Evolutionary conservation across 2,329 filamentous ascomycete species (phyloP), one percentile per base, ranked within the genome.

Genomic region (Calycina herbarum): DNA sequence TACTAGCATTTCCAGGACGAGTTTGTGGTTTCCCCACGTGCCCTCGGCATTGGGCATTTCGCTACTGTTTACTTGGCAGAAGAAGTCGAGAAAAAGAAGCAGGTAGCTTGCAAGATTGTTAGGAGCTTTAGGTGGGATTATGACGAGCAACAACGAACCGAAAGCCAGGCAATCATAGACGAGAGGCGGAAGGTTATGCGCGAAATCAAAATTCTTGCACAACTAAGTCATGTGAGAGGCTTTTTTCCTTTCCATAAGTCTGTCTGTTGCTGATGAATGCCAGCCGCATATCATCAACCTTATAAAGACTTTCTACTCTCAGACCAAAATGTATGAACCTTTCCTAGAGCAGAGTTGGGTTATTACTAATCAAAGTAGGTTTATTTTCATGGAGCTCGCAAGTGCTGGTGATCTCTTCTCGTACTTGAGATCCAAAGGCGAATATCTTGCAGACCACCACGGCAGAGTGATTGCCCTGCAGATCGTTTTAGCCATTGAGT

Each of bases 81-180:
- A 2, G 81, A 90, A 17, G 74, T 78, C 29, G 75, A 75, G 6
- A 85, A 83, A 0, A 79, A 81, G 45, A 82, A 81, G 64, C 90
- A 92, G 71, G 69, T 91, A 24, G 89, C 88, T 11, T 93, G 90
- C 79, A 92, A 93, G 71, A 76, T 91, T 8, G 79, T 42, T 7
- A 48, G n/a, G 27, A 42, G 29, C 27, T 15, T 54, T 24, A 31
- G 3, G 11, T 17, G 7, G 38, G 10, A 45, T 5, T n/a, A n/a
- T 27, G 38, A 45, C n/a, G 42, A 48, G 17, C 45, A 40, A 29
- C 17, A 4, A 40, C 59, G n/a, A 11, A 13, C 13, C 17, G 35
- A 31, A 35, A 29, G 31, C 27, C 27, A 17, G 27, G 27, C 27
- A 29, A 10, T 7, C 6, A 15, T 70, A 68, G n/a, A 71, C 72